A percentile compares a stretch with the other conserved stretches of the same genome.
Evolutionary conservation across 208 protist species (phyloP).

Genomic region (Vickermania spadyakhi): DNA sequence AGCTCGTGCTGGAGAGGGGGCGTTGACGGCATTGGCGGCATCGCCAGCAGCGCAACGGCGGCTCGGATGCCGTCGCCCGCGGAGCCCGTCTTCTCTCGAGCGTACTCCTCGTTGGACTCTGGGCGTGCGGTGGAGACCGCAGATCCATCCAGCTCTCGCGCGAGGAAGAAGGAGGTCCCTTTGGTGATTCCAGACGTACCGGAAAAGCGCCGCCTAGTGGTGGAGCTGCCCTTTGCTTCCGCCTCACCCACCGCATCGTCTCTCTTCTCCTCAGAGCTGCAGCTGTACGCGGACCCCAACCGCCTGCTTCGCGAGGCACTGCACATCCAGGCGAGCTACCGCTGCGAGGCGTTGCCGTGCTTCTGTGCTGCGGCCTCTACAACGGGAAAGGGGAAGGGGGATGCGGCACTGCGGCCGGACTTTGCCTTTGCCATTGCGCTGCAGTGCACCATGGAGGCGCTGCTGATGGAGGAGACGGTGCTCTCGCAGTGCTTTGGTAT

Average conservation of each 20-base stretch:
- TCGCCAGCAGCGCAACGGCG: background rate
- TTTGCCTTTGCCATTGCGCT: conserved; percentile 72
- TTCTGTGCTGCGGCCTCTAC: background rate
- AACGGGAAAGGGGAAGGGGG: background rate
- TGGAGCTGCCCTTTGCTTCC: background rate
- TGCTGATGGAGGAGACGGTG: conserved; percentile 64
- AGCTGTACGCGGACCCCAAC: background rate
- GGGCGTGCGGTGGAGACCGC: no score
- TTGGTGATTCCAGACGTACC: background rate
- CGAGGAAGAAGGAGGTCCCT: no score
- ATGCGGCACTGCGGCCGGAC: conserved; percentile 36
- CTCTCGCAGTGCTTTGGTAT: conserved; percentile 62
- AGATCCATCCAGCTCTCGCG: no score
- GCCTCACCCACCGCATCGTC: background rate
- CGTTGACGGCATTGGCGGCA: no score
- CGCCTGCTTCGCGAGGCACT: background rate
- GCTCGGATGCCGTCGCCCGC: background rate
- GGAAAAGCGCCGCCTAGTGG: background rate
- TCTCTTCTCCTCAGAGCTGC: background rate
- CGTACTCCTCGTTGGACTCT: background rate
- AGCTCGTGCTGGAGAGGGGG: no score
- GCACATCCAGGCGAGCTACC: background rate
- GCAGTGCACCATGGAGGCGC: conserved; percentile 38
- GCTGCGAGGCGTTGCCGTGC: background rate
- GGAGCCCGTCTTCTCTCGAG: background rate